Evolutionary conservation across 345 rosid genomes (phyloP), one percentile per base, ranked within the genome.

Genomic region (Combretum micranthum): DNA sequence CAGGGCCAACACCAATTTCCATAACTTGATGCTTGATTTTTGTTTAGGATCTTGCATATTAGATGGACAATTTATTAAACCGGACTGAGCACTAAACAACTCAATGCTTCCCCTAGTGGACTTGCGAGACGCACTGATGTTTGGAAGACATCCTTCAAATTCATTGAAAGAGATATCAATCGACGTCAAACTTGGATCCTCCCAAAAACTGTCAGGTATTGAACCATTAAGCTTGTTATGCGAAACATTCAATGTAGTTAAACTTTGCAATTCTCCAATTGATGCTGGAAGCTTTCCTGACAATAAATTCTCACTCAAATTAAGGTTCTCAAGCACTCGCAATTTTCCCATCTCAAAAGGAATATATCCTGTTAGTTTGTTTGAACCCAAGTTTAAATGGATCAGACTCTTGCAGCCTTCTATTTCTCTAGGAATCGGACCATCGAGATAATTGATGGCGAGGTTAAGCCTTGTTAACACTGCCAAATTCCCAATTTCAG

Each of bases 381-480:
- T 74, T 7, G 4, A 42, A 50, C 82, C 67, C 71, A 80, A 50
- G 64, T 74, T 66, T 63, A 77, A 49, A 53, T n/a, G 16, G 18
- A 4, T 4, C 20, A 75, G 44, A 1, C 49, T 64, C 12, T 0
- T 13, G 12, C 55, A 63, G 3, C 47, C 49, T 10, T 70, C 80
- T 1, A 72, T 20, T 3, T 49, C 5, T 8, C 0, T 13, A 0
- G 77, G 79, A 19, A 77, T 70, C 0, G 56, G 10, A 2, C 45
- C 7, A 17, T 15, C 61, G 4, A 80, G 22, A 15, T 16, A 65
- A 61, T 80, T 77, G 18, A 56, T 10, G 0, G 82, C 60, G 1
- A 77, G 20, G 55, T 67, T 59, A 19, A 77, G 65, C 4, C 0
- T 1, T 43, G 8, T 20, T 0, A 77, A 52, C 17, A 1, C 0